Evolutionary conservation across 345 rosid species (phyloP).

Genomic region (Excoecaria cochinchinensis): DNA sequence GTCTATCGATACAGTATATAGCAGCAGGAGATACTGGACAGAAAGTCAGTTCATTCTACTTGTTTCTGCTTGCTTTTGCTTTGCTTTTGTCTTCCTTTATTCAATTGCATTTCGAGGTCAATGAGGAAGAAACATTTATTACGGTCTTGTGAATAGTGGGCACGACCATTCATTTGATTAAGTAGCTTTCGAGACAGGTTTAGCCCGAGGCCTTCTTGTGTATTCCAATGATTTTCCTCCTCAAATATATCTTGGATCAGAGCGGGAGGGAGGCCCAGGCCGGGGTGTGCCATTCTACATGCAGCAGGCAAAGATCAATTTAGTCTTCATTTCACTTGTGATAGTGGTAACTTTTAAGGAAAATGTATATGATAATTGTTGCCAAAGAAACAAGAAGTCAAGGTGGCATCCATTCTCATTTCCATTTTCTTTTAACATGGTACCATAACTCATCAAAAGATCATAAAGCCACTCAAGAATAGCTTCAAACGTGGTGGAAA

Average conservation of each 20-base stretch:
- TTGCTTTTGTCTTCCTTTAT: slow-evolving; percentile 25
- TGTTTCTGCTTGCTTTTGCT: slow-evolving; percentile 19
- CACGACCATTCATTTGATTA: slow-evolving; percentile 55
- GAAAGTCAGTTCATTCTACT: slow-evolving; percentile 7
- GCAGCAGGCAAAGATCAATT: slow-evolving; percentile 2
- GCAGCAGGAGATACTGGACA: background rate
- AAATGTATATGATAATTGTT: too few species aligned
- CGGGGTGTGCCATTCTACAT: slow-evolving; percentile 71
- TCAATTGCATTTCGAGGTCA: slow-evolving; percentile 47
- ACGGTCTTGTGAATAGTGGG: slow-evolving; percentile 50
- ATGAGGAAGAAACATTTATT: slow-evolving; percentile 50
- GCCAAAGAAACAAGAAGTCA: too few species aligned
- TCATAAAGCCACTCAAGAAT: background rate
- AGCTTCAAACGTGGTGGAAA: background rate
- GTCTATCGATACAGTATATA: too few species aligned
- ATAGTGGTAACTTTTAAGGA: background rate
- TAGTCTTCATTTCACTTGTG: background rate
- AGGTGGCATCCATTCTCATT: too few species aligned
- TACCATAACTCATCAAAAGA: background rate
- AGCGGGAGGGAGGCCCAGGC: slow-evolving; percentile 62
- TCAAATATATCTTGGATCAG: slow-evolving; percentile 62
- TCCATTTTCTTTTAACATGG: too few species aligned
- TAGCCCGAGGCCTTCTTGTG: slow-evolving; percentile 57
- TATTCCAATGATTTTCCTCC: slow-evolving; percentile 41
- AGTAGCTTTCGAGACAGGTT: slow-evolving; percentile 53